Evolutionary conservation across 176 grass and related monocot genomes (phyloP).

Genomic region (Miscanthus lutarioriparius): DNA sequence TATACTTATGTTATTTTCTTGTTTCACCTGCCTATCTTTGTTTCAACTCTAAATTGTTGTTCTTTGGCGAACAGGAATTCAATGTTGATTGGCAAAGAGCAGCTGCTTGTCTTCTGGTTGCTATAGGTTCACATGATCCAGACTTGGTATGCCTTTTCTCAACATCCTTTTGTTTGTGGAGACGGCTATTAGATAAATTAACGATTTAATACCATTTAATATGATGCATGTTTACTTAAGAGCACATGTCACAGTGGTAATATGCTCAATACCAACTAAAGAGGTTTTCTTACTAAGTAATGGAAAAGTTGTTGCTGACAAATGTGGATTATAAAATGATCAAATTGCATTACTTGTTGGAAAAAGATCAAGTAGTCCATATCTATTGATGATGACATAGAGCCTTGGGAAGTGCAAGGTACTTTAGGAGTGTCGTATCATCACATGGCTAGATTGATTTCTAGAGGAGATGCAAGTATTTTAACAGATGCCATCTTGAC

Average conservation of each 20-base stretch:
- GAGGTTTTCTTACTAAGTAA: neutral
- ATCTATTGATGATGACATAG: neutral
- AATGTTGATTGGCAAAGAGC: slow-evolving; percentile 97
- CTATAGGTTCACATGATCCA: slow-evolving; percentile 85
- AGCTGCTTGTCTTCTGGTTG: slow-evolving; percentile 83
- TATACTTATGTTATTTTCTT: neutral
- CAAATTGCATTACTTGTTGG: neutral
- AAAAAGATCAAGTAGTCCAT: neutral
- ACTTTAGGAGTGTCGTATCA: neutral
- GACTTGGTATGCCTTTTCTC: slow-evolving; percentile 64
- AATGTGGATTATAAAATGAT: neutral
- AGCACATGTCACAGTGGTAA: neutral
- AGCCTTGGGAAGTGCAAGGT: neutral
- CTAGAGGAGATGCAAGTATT: neutral
- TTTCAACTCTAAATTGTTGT: slow-evolving; percentile 30
- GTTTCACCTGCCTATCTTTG: slow-evolving; percentile 19
- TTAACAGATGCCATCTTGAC: neutral
- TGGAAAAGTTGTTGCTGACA: neutral
- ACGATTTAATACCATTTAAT: neutral
- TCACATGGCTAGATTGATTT: neutral
- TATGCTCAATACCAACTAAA: neutral
- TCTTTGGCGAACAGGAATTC: slow-evolving; percentile 60
- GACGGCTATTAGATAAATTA: slow-evolving; percentile 16
- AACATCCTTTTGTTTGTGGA: neutral
- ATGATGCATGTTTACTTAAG: slow-evolving; percentile 3